phyloP scores from a whole-genome alignment of 2,329 filamentous ascomycete species.

The Alternaria dauci region DNA sequence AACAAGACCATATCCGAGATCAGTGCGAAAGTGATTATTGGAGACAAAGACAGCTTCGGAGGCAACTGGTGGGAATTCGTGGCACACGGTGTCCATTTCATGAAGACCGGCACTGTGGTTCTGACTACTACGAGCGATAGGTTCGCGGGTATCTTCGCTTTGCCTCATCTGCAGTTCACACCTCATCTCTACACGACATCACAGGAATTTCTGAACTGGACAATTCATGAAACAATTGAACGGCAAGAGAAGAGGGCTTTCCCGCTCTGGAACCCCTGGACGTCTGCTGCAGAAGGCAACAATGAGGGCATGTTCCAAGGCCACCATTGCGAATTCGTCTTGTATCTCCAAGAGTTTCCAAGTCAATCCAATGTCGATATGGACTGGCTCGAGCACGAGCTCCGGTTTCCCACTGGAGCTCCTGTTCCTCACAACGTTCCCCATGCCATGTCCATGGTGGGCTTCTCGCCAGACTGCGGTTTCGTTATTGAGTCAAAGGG shows the following conservation, averaged over 20 bases:
- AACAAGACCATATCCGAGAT: conserved; percentile 69
- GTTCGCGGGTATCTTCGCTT: conserved; percentile 84
- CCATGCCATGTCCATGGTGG: conserved; percentile 66
- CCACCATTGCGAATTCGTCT: conserved; percentile 86
- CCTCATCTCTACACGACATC: conserved; percentile 58
- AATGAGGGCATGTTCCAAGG: conserved; percentile 68
- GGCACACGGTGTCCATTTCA: conserved; percentile 86
- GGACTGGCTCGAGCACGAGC: conserved; percentile 65
- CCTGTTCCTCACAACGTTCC: conserved; percentile 60
- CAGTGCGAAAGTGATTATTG: conserved; percentile 73
- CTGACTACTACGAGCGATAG: conserved; percentile 90
- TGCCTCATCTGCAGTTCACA: conserved; percentile 81
- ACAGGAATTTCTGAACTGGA: conserved; percentile 72
- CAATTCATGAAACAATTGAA: conserved; percentile 72
- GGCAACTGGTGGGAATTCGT: conserved; percentile 81
- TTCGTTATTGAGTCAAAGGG: conserved; percentile 70
- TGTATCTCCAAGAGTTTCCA: conserved; percentile 76
- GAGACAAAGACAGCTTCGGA: conserved; percentile 70
- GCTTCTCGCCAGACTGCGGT: conserved; percentile 73
- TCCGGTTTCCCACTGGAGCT: conserved; percentile 67
- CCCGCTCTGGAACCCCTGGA: conserved; percentile 72
- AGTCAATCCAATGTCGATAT: conserved; percentile 48
- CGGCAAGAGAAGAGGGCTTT: conserved; percentile 69
- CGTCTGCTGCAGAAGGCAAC: conserved; percentile 68
- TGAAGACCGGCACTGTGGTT: conserved; percentile 78